These are phyloP conservation scores for Eutypa lata DNA, from an alignment of 2,329 filamentous ascomycete genomes.

Conservation along the genomic window DNA sequence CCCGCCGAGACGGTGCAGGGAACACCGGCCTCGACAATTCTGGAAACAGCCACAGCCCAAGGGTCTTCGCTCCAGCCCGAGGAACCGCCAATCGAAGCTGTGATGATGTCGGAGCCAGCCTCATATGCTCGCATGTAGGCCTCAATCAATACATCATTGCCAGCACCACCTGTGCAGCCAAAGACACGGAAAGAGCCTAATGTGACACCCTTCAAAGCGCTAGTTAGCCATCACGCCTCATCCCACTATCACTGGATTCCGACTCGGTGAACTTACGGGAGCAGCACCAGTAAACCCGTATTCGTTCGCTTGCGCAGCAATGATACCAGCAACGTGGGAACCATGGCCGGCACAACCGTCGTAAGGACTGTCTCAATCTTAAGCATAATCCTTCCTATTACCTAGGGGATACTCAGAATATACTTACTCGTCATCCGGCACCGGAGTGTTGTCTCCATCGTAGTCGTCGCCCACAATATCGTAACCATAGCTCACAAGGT, in stretches of 20 bases:
- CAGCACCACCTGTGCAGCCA: conserved; percentile 48
- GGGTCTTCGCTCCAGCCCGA: conserved; percentile 52
- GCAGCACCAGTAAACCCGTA: conserved; percentile 57
- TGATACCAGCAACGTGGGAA: conserved; percentile 60
- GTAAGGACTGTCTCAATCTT: conserved; percentile 41
- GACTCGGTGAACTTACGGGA: conserved; percentile 29
- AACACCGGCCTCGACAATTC: conserved; percentile 52
- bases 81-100: conserved; percentile 49
- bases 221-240: background rate
- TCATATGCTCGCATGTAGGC: conserved; percentile 60
- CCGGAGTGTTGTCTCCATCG: conserved; percentile 29
- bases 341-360: conserved; percentile 57
- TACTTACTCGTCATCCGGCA: conserved; percentile 24
- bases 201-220: conserved; percentile 35
- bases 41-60: conserved; percentile 46
- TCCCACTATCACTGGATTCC: too few species aligned
- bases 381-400: conserved; percentile 9
- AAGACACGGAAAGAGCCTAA: conserved; percentile 58
- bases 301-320: conserved; percentile 54
- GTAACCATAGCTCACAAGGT: conserved; percentile 52
- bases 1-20: conserved; percentile 52
- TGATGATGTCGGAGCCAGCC: conserved; percentile 57
- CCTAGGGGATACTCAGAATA: background rate
- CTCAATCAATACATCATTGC: conserved; percentile 55
- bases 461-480: conserved; percentile 50